A percentile compares a stretch with the other conserved stretches of the same genome.
Conservation (phyloP, 2,329 filamentous ascomycete species). For the Microdochium trichocladiopsis region DNA sequence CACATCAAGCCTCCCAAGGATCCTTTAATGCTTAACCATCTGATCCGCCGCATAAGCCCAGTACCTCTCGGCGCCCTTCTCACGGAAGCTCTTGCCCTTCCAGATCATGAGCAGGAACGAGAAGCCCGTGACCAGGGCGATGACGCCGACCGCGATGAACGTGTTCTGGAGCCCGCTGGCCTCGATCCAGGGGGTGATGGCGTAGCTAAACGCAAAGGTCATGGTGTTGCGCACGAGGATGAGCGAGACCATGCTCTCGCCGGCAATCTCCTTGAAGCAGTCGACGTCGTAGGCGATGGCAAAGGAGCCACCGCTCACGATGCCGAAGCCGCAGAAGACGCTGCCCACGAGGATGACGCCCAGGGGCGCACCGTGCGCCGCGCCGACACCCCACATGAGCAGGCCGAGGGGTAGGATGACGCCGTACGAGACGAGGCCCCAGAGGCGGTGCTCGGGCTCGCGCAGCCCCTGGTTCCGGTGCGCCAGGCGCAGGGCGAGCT, state of each 20-base stretch:
- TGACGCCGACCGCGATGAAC: slow-evolving; percentile 22
- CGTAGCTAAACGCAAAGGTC: slow-evolving; percentile 19
- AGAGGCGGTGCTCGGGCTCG: slow-evolving; percentile 20
- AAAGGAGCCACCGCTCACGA: slow-evolving; percentile 28
- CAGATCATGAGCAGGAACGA: slow-evolving; percentile 21
- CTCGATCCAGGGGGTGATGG: slow-evolving; percentile 25
- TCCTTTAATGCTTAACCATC: neutral
- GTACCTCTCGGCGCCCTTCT: neutral
- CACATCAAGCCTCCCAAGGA: too few species aligned
- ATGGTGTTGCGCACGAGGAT: slow-evolving; percentile 19
- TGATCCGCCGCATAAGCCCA: neutral
- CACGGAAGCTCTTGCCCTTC: slow-evolving; percentile 17
- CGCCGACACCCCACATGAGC: slow-evolving; percentile 41
- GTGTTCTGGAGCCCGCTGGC: slow-evolving; percentile 22
- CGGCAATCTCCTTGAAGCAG: slow-evolving; percentile 24
- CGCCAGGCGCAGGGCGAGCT: slow-evolving; percentile 24
- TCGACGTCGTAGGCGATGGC: slow-evolving; percentile 34
- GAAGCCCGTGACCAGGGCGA: slow-evolving; percentile 15
- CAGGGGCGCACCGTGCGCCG: slow-evolving; percentile 31
- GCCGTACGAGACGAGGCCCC: slow-evolving; percentile 16
- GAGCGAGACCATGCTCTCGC: slow-evolving; percentile 11
- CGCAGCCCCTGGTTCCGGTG: slow-evolving; percentile 30
- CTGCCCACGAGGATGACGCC: slow-evolving; percentile 30
- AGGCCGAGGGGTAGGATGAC: slow-evolving; percentile 32
- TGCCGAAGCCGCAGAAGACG: slow-evolving; percentile 29